These are phyloP conservation scores for Hemileccinum rubropunctum DNA, from an alignment of 768 basidiomycete species.

Conservation along the genomic window DNA sequence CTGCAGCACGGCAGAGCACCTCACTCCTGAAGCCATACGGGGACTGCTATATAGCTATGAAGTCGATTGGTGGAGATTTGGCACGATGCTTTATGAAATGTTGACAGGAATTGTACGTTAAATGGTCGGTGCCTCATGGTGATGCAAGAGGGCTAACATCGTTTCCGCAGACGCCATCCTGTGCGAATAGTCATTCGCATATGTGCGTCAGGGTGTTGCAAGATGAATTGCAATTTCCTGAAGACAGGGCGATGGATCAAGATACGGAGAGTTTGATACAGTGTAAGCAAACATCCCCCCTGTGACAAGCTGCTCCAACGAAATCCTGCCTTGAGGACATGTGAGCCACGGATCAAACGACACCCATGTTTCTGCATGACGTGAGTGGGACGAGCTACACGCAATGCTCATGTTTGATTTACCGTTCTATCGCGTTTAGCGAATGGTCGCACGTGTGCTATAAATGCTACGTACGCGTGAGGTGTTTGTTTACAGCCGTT, in stretches of 20 bases:
- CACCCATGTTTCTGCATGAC: slow-evolving; percentile 97
- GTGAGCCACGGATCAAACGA: slow-evolving; percentile 89
- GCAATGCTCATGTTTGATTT: slow-evolving; percentile 9
- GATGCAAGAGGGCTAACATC: slow-evolving; percentile 15
- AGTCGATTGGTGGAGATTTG: slow-evolving; percentile 98
- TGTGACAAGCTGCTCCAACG: slow-evolving; percentile 77
- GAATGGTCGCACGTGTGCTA: slow-evolving; percentile 94
- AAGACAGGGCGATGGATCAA: slow-evolving; percentile 88
- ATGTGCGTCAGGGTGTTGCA: slow-evolving; percentile 94
- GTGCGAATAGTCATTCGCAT: slow-evolving; percentile 89
- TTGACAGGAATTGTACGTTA: slow-evolving; percentile 81
- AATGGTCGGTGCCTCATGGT: slow-evolving; percentile 3
- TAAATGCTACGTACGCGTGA: slow-evolving; percentile 90
- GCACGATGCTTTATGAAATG: slow-evolving; percentile 98
- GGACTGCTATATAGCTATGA: slow-evolving; percentile 88
- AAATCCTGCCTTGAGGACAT: slow-evolving; percentile 86
- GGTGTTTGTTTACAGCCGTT: slow-evolving; percentile 25
- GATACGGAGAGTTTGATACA: slow-evolving; percentile 95
- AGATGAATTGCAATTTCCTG: slow-evolving; percentile 86
- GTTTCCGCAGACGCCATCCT: slow-evolving; percentile 74
- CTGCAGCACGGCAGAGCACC: slow-evolving; percentile 94
- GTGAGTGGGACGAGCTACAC: slow-evolving; percentile 40
- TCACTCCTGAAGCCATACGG: slow-evolving; percentile 96
- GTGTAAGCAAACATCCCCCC: slow-evolving; percentile 52
- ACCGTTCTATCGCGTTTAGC: slow-evolving; percentile 40